These are phyloP conservation scores for Solanum sparsipilum DNA, from an alignment of 257 asterid species.

Conservation along the genomic window DNA sequence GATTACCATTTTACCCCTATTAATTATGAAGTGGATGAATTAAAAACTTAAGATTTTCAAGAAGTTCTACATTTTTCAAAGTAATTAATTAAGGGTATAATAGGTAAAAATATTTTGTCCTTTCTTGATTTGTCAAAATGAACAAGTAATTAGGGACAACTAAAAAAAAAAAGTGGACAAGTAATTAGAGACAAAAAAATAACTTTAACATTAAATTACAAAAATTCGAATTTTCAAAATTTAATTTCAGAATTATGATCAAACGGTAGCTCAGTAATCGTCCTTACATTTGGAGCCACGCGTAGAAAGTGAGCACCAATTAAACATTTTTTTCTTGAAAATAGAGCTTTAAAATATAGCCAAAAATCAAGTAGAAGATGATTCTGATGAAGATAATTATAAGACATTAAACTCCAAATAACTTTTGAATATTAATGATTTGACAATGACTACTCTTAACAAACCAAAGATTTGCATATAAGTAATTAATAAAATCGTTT, in stretches of 20 bases:
- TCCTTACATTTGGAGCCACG: not conserved
- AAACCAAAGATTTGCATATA: not conserved
- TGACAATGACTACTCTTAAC: not conserved
- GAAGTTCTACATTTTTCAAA: too few relatives aligned
- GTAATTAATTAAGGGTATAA: too few relatives aligned
- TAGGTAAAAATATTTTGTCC: too few relatives aligned
- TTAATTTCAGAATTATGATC: not conserved
- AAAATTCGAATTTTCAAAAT: too few relatives aligned
- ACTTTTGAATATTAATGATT: not conserved
- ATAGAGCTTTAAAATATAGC: not conserved
- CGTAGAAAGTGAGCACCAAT: not conserved
- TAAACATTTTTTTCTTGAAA: not conserved
- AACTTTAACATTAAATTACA: not conserved
- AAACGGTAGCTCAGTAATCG: not conserved
- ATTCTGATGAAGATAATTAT: not conserved
- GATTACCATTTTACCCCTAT: too few relatives aligned
- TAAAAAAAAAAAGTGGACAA: too few relatives aligned
- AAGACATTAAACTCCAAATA: not conserved
- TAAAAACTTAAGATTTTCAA: too few relatives aligned
- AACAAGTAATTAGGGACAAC: too few relatives aligned
- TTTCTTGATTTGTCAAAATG: too few relatives aligned
- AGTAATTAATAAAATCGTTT: slow-evolving; percentile 2
- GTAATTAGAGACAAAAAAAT: too few relatives aligned
- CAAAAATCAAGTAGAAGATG: not conserved
- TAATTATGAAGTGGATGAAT: too few relatives aligned